Evolutionary conservation across 1,284 basidiomycete genomes (phyloP), one percentile per base, ranked within the genome.

Genomic region (Cutaneotrichosporon cavernicola): DNA sequence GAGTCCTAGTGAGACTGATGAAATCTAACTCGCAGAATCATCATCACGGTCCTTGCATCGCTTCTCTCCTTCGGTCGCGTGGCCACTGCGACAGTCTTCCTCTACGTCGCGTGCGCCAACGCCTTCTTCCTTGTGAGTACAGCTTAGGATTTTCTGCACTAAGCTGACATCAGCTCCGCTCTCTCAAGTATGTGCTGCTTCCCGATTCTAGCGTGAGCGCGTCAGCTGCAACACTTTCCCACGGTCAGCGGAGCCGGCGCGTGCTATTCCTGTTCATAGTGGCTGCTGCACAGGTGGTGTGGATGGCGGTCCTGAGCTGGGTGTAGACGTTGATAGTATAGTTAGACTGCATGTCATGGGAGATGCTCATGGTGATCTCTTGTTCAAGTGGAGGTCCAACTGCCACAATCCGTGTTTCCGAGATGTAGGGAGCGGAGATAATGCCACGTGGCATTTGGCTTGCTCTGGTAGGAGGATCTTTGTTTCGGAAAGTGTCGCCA

Each of bases 71-170:
- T 88, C 1, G 85, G 88, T 1, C 83, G 84, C 31, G 84, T 89
- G 22, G 73, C 92, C 47, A 92, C 90, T 76, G 85, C 85, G 64
- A 64, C 86, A 26, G 84, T 90, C 6, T 97, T 97, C 76, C 67
- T 90, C 53, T 97, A 98, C 81, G 86, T 88, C 16, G 90, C 94
- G 78, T 82, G 89, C 36, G 90, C 95, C 21, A 96, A 95, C 68
- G 92, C 90, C 0, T 96, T 98, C 81, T 98, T 99, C 86, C 83
- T 97, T 56, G 91, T 93, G 73, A 68, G 89, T 85, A 30, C 10
- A 21, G 16, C 21, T 38, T 55, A 21, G 40, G 31, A 34, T 22
- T 21, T 13, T 50, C 22, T 6, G 26, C 14, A 31, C n/a, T 30
- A 10, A 31, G 51, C 58, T 55, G 26, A 49, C 55, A 16, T 6